Evolutionary conservation across 495 filamentous ascomycete genomes (phyloP), one percentile per base, ranked within the genome.

Genomic region (Tuber brumale): DNA sequence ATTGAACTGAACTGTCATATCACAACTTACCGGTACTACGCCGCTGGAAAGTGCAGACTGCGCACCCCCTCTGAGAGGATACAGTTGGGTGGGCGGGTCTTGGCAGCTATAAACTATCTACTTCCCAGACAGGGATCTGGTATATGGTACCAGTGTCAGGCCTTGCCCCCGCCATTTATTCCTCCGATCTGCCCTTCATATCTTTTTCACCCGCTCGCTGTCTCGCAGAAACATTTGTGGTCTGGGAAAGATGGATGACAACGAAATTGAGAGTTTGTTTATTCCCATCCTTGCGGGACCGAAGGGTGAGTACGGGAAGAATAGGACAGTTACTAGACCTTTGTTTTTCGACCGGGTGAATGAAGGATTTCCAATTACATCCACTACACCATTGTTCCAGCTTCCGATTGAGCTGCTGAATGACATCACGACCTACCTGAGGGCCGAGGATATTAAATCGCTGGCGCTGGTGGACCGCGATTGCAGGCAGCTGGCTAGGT

Each of bases 271-370:
- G 57, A 66, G 14, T 27, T 18, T 66, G 27, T 66, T 66, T 66
- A 27, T 66, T 66, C 57, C 27, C 12, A 66, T 18, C 31, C 57
- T 35, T 4, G 27, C 57, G 3, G 27, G 14, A 14, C 31, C 27
- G 27, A 66, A 66, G 27, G 12, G 18, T 66, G 57, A 66, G 57
- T 66, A 66, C 14, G 57, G 57, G 57, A 66, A 35, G 57, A 18
- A 66, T 31, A 66, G 31, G 14, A 27, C 31, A 6, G 27, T 35
- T 66, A 35, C 57, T 27, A 66, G 31, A 66, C 74, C 74, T 14
- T 51, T 75, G 37, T 75, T 27, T 46, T 75, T 75, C 44, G 69
- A 70, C 44, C 74, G 70, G 19, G 74, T 75, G 18, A 48, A 72
- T 21, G 70, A 72, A 21, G 43, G 69, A 9, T 42, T 44, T 18